Conservation (phyloP, 495 filamentous ascomycete species). For the Penicillium pulvis region DNA sequence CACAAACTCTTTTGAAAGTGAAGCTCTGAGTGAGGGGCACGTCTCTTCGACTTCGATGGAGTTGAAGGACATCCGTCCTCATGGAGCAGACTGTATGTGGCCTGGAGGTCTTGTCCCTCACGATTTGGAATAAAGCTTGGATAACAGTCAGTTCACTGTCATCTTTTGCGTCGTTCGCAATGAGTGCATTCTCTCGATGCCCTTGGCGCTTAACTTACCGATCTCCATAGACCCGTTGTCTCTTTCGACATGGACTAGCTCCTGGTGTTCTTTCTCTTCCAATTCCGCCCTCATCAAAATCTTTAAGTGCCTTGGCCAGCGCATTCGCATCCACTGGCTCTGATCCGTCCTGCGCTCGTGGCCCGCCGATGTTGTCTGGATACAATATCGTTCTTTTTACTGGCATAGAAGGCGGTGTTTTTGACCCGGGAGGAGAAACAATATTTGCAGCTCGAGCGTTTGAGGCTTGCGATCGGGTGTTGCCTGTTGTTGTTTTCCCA, state of each 20-base stretch:
- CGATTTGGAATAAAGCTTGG: slow-evolving; percentile 92
- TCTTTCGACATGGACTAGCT: slow-evolving; percentile 81
- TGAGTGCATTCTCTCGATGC: neutral
- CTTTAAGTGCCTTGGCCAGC: slow-evolving; percentile 64
- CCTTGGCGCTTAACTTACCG: slow-evolving; percentile 52
- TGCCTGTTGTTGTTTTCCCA: slow-evolving; percentile 11
- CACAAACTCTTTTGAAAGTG: slow-evolving; percentile 89
- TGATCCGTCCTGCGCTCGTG: slow-evolving; percentile 41
- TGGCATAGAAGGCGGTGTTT: slow-evolving; percentile 48
- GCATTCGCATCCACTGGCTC: slow-evolving; percentile 62
- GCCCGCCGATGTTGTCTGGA: slow-evolving; percentile 32
- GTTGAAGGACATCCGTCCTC: slow-evolving; percentile 92
- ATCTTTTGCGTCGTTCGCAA: neutral
- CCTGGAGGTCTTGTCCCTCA: slow-evolving; percentile 88
- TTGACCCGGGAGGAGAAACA: slow-evolving; percentile 45
- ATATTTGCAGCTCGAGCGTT: slow-evolving; percentile 27
- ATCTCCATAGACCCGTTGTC: slow-evolving; percentile 83
- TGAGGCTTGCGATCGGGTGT: slow-evolving; percentile 18
- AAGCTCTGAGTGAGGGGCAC: slow-evolving; percentile 86
- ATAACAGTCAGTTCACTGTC: slow-evolving; percentile 1
- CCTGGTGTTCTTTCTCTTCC: slow-evolving; percentile 69
- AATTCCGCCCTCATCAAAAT: slow-evolving; percentile 62
- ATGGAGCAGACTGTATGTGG: slow-evolving; percentile 86
- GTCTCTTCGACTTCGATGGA: slow-evolving; percentile 78
- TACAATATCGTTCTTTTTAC: slow-evolving; percentile 44